Percentiles rank a stretch among this genome's conserved stretches.
phyloP scores from a whole-genome alignment of 371 early-diverging fungal species.

The Chytridium lagenaria region DNA sequence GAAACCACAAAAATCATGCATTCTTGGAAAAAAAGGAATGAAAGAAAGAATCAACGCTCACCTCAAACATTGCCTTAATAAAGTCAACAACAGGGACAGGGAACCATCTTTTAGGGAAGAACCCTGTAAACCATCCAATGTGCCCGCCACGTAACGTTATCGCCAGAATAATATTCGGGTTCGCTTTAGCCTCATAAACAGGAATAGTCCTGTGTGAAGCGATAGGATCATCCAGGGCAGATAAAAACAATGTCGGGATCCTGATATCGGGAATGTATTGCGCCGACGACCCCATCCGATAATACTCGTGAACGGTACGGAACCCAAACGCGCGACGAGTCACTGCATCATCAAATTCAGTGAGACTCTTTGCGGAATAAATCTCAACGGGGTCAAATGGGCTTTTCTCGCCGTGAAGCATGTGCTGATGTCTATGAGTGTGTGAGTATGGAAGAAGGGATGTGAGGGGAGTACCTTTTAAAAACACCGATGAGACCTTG shows the following conservation, averaged over 20 bases:
- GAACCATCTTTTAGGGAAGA: conserved; percentile 43
- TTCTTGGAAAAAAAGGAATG: too few species aligned
- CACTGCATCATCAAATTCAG: conserved; percentile 80
- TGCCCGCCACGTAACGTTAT: conserved; percentile 91
- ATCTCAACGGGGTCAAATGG: conserved; percentile 14
- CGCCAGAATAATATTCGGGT: conserved; percentile 87
- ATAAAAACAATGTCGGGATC: conserved; percentile 46
- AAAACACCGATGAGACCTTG: conserved; percentile 69
- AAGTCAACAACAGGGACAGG: conserved; percentile 50
- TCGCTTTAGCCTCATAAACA: conserved; percentile 69
- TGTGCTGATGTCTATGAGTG: conserved; percentile 55
- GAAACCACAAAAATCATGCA: too few species aligned
- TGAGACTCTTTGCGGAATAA: conserved; percentile 43
- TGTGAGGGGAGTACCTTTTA: conserved; percentile 41
- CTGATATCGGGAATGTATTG: conserved; percentile 70
- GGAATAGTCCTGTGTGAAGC: conserved; percentile 76
- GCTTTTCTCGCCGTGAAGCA: conserved; percentile 48
- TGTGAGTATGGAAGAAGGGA: background rate
- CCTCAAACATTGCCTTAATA: conserved; percentile 39
- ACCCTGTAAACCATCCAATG: conserved; percentile 89
- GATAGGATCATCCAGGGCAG: conserved; percentile 92
- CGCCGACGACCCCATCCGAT: conserved; percentile 74
- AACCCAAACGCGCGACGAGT: conserved; percentile 77
- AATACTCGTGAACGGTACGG: conserved; percentile 84
- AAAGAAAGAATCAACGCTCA: too few species aligned